Evolutionary conservation across 129 eudicot species (phyloP).

Genomic region (Artemisia tridentata): DNA sequence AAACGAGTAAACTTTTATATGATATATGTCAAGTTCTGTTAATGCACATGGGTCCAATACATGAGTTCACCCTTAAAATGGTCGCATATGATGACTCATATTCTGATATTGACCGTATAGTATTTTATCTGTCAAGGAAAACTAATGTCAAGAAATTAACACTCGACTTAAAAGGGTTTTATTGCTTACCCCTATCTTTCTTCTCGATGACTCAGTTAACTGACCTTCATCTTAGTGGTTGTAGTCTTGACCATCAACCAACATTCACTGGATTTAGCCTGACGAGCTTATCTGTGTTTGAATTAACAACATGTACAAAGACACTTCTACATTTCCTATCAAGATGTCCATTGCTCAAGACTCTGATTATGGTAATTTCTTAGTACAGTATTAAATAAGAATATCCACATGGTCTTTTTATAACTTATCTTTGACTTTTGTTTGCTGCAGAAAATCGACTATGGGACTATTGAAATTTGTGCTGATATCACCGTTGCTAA

Average conservation of each 20-base stretch:
- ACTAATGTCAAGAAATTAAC: not conserved
- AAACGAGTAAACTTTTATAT: not conserved
- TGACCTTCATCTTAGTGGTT: not conserved
- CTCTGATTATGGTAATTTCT: not conserved
- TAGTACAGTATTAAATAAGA: not conserved
- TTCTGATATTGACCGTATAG: not conserved
- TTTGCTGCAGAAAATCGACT: not conserved
- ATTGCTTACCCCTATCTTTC: not conserved
- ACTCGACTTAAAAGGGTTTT: not conserved
- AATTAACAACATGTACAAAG: not conserved
- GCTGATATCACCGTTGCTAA: not conserved
- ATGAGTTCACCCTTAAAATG: not conserved
- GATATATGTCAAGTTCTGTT: slow-evolving; percentile 5
- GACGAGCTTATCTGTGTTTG: not conserved
- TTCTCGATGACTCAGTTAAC: slow-evolving; percentile 4
- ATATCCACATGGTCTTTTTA: not conserved
- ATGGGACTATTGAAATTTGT: not conserved
- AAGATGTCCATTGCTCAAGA: not conserved
- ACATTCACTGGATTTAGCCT: not conserved
- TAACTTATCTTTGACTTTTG: not conserved
- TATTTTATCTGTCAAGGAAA: not conserved
- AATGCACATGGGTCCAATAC: not conserved
- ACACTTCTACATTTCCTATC: not conserved
- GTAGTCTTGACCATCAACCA: not conserved
- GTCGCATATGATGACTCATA: not conserved